phyloP scores from a whole-genome alignment of 164 flowering plant genomes.

The Tetracentron sinense region DNA sequence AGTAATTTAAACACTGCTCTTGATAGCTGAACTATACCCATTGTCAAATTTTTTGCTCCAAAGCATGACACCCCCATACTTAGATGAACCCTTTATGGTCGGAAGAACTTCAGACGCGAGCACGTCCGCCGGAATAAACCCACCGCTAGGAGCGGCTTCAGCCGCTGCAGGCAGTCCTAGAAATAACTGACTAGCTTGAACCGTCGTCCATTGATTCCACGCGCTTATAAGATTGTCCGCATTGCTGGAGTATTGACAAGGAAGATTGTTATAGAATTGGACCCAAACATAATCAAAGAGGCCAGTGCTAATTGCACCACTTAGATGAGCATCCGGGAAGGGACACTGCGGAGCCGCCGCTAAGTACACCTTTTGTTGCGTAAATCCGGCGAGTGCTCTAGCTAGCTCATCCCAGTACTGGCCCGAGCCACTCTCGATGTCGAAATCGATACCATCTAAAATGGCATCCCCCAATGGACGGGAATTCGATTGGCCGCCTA shows the following conservation, averaged over 20 bases:
- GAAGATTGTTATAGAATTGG: constrained; percentile 25
- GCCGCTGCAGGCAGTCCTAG: constrained; percentile 24
- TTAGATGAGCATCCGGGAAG: constrained; percentile 18
- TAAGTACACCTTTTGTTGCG: constrained; percentile 21
- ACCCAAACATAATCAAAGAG: constrained; percentile 39
- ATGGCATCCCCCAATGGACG: constrained; percentile 24
- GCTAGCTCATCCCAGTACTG: constrained; percentile 22
- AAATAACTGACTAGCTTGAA: constrained; percentile 15
- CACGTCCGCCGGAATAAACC: constrained; percentile 18
- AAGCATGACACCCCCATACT: constrained; percentile 33
- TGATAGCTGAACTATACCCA: constrained; percentile 19
- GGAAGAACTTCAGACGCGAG: constrained; percentile 22
- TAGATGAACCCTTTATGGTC: constrained; percentile 12
- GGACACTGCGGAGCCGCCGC: constrained; percentile 30
- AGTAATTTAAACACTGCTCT: constrained; percentile 12
- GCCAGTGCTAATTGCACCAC: constrained; percentile 20
- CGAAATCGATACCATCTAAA: constrained; percentile 31
- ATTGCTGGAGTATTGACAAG: constrained; percentile 5
- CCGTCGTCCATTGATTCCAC: constrained; percentile 23
- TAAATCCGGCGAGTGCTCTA: constrained; percentile 4
- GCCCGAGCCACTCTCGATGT: constrained; percentile 8
- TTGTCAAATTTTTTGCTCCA: constrained; percentile 21
- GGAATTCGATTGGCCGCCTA: constrained; percentile 19
- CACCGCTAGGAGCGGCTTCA: constrained; percentile 16
- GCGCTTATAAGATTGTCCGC: background rate